Percentiles rank a stretch among this genome's conserved stretches.
Evolutionary conservation across 352 stramenopile genomes (phyloP).

Genomic region (Globisporangium carolinianum): DNA sequence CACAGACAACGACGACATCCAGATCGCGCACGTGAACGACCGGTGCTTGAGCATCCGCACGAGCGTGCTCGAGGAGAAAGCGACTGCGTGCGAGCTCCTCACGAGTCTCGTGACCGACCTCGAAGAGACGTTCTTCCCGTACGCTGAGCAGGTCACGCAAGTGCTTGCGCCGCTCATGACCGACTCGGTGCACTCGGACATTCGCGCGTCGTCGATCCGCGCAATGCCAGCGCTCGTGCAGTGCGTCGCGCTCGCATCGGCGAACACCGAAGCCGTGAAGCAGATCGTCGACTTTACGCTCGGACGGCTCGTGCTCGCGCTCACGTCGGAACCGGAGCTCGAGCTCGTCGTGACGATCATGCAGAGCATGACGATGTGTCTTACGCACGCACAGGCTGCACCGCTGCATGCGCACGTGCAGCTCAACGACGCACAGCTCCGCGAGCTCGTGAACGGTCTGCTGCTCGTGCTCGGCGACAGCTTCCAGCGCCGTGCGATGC

Average conservation of each 20-base stretch:
- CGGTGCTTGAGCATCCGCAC: constrained; percentile 78
- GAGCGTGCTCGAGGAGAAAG: constrained; percentile 77
- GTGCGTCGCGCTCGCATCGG: constrained; percentile 55
- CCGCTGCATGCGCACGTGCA: constrained; percentile 26
- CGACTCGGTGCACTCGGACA: constrained; percentile 82
- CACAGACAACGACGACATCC: constrained; percentile 66
- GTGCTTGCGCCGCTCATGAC: constrained; percentile 75
- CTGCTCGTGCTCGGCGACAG: constrained; percentile 73
- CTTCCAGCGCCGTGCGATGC: constrained; percentile 68
- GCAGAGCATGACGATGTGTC: constrained; percentile 76
- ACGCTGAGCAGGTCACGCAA: constrained; percentile 80
- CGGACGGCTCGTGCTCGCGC: constrained; percentile 62
- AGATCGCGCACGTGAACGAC: constrained; percentile 82
- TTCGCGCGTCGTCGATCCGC: constrained; percentile 70
- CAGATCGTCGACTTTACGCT: constrained; percentile 84
- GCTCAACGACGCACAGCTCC: constrained; percentile 70
- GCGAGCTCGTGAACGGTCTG: constrained; percentile 64
- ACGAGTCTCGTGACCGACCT: constrained; percentile 69
- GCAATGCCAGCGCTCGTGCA: constrained; percentile 74
- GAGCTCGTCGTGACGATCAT: constrained; percentile 82
- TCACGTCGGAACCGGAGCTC: constrained; percentile 79
- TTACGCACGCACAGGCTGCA: constrained; percentile 32
- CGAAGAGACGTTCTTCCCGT: constrained; percentile 83
- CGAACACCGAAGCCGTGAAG: constrained; percentile 51
- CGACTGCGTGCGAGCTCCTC: constrained; percentile 74